These are phyloP conservation scores for Lachnellula willkommii DNA, from an alignment of 2,329 filamentous ascomycete species.

Conservation along the genomic window DNA sequence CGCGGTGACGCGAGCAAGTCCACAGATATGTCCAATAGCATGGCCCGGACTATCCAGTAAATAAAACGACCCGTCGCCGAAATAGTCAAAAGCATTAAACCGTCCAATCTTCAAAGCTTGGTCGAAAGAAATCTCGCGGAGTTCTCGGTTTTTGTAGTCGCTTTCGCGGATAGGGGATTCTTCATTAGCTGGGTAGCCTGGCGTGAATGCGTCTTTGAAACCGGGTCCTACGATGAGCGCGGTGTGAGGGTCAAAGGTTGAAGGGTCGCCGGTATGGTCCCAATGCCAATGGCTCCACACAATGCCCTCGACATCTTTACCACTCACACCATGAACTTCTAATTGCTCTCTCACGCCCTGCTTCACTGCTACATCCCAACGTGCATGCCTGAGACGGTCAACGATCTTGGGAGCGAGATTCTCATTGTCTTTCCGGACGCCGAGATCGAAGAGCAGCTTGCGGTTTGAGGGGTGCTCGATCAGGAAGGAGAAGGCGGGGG, in stretches of 20 bases:
- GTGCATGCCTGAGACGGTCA: slow-evolving; percentile 29
- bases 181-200: slow-evolving; percentile 40
- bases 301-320: slow-evolving; percentile 32
- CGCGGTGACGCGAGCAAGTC: slow-evolving; percentile 40
- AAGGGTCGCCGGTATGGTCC: slow-evolving; percentile 40
- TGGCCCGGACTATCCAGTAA: slow-evolving; percentile 50
- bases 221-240: slow-evolving; percentile 44
- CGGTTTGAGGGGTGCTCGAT: slow-evolving; percentile 38
- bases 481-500: slow-evolving; percentile 42
- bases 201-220: slow-evolving; percentile 37
- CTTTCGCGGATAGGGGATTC: slow-evolving; percentile 36
- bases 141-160: slow-evolving; percentile 36
- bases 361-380: slow-evolving; percentile 36
- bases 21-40: slow-evolving; percentile 45
- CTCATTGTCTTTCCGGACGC: slow-evolving; percentile 39
- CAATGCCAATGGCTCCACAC: slow-evolving; percentile 36
- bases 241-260: slow-evolving; percentile 38
- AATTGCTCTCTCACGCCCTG: slow-evolving; percentile 40
- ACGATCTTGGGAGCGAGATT: slow-evolving; percentile 32
- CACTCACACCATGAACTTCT: slow-evolving; percentile 33
- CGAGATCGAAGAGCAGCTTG: slow-evolving; percentile 35
- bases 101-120: slow-evolving; percentile 38
- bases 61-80: slow-evolving; percentile 51
- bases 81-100: slow-evolving; percentile 47
- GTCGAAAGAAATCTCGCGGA: slow-evolving; percentile 32